Percentiles rank a stretch among this genome's conserved stretches.
Evolutionary conservation across 2,329 filamentous ascomycete species (phyloP).

Genomic region (Sclerotinia sclerotiorum): DNA sequence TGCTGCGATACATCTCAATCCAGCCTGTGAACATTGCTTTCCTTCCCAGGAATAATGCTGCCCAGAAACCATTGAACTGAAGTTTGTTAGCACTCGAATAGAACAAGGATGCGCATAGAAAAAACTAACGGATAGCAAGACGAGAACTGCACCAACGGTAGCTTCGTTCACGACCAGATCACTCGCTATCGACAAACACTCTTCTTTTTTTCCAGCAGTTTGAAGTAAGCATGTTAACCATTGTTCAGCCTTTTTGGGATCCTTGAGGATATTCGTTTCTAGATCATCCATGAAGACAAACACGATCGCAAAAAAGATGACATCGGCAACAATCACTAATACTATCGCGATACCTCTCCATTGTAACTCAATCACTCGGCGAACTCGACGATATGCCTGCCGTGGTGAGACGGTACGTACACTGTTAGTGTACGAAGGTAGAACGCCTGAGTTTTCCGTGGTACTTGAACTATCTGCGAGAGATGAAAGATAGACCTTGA

Average conservation of each 20-base stretch:
- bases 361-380: conserved; percentile 83
- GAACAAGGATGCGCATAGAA: neutral
- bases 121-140: conserved; percentile 72
- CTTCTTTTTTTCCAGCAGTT: conserved; percentile 58
- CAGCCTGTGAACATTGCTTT: conserved; percentile 85
- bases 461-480: conserved; percentile 70
- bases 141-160: conserved; percentile 76
- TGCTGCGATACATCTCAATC: conserved; percentile 61
- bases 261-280: conserved; percentile 32
- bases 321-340: conserved; percentile 83
- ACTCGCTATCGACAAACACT: conserved; percentile 63
- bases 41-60: conserved; percentile 76
- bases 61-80: conserved; percentile 81
- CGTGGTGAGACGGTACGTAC: conserved; percentile 72
- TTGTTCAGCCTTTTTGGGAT: conserved; percentile 50
- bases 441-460: conserved; percentile 63
- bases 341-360: conserved; percentile 93
- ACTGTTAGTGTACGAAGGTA: conserved; percentile 76
- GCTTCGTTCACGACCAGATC: conserved; percentile 69
- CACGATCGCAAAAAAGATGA: conserved; percentile 89
- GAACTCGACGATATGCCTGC: conserved; percentile 83
- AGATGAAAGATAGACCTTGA: conserved; percentile 89
- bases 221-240: conserved; percentile 74
- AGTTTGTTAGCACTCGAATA: neutral
- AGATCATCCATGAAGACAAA: conserved; percentile 86